phyloP scores from a whole-genome alignment of 2,329 filamentous ascomycete genomes.

The Colletotrichum lindemuthianum region DNA sequence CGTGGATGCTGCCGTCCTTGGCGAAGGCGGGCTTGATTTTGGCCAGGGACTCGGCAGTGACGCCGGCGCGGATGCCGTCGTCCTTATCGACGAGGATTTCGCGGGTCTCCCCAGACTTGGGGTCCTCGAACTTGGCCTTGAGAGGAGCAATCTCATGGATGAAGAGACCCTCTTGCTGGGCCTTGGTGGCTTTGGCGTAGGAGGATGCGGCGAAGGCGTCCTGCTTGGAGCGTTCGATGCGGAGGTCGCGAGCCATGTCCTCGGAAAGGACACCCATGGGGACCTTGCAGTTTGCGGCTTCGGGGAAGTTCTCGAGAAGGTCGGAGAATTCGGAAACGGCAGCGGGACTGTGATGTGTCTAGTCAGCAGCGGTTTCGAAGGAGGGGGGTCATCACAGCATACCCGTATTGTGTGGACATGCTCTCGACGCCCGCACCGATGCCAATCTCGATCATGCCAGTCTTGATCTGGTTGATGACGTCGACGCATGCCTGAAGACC shows the following conservation, averaged over 20 bases:
- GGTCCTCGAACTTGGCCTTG: slow-evolving; percentile 87
- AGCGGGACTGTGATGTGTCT: slow-evolving; percentile 64
- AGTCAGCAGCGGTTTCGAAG: slow-evolving; percentile 9
- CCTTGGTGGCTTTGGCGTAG: slow-evolving; percentile 88
- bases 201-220: slow-evolving; percentile 94
- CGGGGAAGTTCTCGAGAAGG: slow-evolving; percentile 80
- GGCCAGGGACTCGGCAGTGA: slow-evolving; percentile 86
- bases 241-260: slow-evolving; percentile 89
- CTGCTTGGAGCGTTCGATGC: slow-evolving; percentile 77
- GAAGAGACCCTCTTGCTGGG: slow-evolving; percentile 90
- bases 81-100: slow-evolving; percentile 85
- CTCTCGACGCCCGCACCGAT: slow-evolving; percentile 96
- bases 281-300: slow-evolving; percentile 95
- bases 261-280: slow-evolving; percentile 96
- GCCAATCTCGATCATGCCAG: slow-evolving; percentile 94
- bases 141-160: slow-evolving; percentile 90
- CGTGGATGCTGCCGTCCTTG: slow-evolving; percentile 93
- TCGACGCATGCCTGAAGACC: slow-evolving; percentile 94
- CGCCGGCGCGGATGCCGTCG: slow-evolving; percentile 86
- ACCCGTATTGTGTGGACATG: slow-evolving; percentile 95
- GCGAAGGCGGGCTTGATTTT: slow-evolving; percentile 94
- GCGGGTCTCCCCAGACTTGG: slow-evolving; percentile 87
- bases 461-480: slow-evolving; percentile 89
- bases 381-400: slow-evolving; percentile 43
- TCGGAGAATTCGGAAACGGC: slow-evolving; percentile 96